Evolutionary conservation across 1,284 basidiomycete genomes (phyloP).

Genomic region (Heterobasidion irregulare): DNA sequence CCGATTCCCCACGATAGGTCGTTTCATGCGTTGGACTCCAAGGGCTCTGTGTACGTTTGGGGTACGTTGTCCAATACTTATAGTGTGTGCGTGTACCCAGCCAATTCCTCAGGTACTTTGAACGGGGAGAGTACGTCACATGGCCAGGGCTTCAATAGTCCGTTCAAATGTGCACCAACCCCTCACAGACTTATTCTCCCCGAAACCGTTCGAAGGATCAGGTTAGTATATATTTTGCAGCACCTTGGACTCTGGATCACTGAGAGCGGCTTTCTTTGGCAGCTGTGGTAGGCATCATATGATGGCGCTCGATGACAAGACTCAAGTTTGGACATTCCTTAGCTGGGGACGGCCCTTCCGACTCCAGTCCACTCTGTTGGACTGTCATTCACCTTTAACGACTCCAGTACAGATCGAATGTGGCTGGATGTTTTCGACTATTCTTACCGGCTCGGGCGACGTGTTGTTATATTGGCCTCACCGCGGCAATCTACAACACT

Average conservation of each 20-base stretch:
- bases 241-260: background rate
- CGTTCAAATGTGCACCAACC: conserved; percentile 36
- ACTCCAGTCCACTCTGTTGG: conserved; percentile 42
- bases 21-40: conserved; percentile 71
- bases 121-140: conserved; percentile 38
- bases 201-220: conserved; percentile 46
- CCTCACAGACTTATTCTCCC: conserved; percentile 56
- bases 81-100: background rate
- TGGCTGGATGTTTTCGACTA: conserved; percentile 70
- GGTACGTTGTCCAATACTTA: conserved; percentile 33
- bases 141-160: conserved; percentile 48
- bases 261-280: background rate
- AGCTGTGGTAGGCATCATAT: conserved; percentile 73
- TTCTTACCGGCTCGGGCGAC: conserved; percentile 61
- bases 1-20: conserved; percentile 43
- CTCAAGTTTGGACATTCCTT: conserved; percentile 62
- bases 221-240: conserved; percentile 29
- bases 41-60: conserved; percentile 76
- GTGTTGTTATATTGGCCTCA: conserved; percentile 76
- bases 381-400: conserved; percentile 33
- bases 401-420: conserved; percentile 65
- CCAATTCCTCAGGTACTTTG: conserved; percentile 43
- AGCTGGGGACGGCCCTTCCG: conserved; percentile 70
- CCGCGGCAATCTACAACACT: conserved; percentile 28
- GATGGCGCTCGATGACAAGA: conserved; percentile 49